Percentiles rank a stretch among this genome's conserved stretches.
Conservation (phyloP, 2,329 filamentous ascomycete genomes). For the Didymella lethalis region DNA sequence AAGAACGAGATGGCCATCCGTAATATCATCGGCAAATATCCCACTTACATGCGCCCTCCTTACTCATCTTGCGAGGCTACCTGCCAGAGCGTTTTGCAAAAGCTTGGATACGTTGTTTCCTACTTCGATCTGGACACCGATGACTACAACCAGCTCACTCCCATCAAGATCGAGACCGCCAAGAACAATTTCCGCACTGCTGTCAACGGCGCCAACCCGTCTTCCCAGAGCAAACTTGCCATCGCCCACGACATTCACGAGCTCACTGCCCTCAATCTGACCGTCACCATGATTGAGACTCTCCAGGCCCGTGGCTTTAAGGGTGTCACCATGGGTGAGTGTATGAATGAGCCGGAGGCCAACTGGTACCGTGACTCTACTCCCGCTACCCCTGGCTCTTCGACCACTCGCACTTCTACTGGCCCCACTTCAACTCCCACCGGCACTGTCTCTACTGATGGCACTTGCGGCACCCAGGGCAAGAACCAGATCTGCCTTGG, state of each 20-base stretch:
- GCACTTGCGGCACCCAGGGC: conserved; percentile 34
- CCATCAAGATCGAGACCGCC: conserved; percentile 41
- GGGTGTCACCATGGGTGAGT: conserved; percentile 59
- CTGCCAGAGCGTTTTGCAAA: conserved; percentile 51
- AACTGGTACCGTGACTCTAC: conserved; percentile 59
- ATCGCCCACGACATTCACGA: conserved; percentile 62
- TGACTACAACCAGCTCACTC: conserved; percentile 43
- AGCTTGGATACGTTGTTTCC: conserved; percentile 65
- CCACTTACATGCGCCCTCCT: conserved; percentile 62
- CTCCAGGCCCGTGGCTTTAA: conserved; percentile 51
- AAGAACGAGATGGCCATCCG: conserved; percentile 64
- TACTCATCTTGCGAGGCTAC: conserved; percentile 56
- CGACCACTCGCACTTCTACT: conserved; percentile 33
- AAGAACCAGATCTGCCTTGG: conserved; percentile 32
- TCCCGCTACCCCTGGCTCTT: conserved; percentile 35
- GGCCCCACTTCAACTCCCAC: conserved; percentile 32
- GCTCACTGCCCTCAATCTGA: conserved; percentile 55
- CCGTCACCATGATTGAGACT: conserved; percentile 54
- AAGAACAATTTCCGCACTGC: conserved; percentile 53
- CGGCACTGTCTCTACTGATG: conserved; percentile 31
- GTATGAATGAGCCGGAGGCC: conserved; percentile 53
- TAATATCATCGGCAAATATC: conserved; percentile 63
- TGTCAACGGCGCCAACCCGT: conserved; percentile 45
- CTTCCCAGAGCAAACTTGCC: conserved; percentile 56
- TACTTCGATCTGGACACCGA: conserved; percentile 68